These are phyloP conservation scores for Dendryphion nanum DNA, from an alignment of 2,329 filamentous ascomycete species.

Conservation along the genomic window DNA sequence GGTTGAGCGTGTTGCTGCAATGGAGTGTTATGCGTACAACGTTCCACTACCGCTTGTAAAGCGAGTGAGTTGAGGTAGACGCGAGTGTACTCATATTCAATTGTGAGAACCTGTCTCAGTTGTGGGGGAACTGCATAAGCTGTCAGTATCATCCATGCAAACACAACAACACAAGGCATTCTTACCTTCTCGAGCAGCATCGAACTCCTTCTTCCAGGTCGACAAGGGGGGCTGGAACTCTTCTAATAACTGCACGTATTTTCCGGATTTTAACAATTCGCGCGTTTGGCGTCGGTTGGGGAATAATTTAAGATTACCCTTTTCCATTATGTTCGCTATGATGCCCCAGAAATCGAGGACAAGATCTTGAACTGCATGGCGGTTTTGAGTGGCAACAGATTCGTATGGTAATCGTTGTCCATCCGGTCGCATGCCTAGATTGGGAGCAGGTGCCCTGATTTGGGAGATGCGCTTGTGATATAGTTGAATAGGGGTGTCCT, in stretches of 20 bases:
- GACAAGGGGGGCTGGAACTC: slow-evolving; percentile 76
- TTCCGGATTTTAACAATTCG: slow-evolving; percentile 80
- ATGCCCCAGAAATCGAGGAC: slow-evolving; percentile 86
- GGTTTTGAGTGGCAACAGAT: slow-evolving; percentile 35
- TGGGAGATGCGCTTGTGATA: slow-evolving; percentile 36
- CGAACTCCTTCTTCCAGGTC: slow-evolving; percentile 80
- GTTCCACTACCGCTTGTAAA: slow-evolving; percentile 90
- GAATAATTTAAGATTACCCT: slow-evolving; percentile 86
- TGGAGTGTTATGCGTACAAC: slow-evolving; percentile 74
- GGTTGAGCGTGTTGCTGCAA: slow-evolving; percentile 34
- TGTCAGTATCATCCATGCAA: slow-evolving; percentile 25
- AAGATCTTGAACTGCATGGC: slow-evolving; percentile 49
- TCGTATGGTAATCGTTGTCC: slow-evolving; percentile 36
- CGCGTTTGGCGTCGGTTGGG: slow-evolving; percentile 83
- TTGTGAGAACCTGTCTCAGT: slow-evolving; percentile 75
- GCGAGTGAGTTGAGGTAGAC: slow-evolving; percentile 94
- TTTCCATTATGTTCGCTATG: slow-evolving; percentile 88
- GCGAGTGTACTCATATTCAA: slow-evolving; percentile 93
- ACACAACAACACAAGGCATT: slow-evolving; percentile 3
- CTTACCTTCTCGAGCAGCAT: slow-evolving; percentile 60
- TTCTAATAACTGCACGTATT: slow-evolving; percentile 77
- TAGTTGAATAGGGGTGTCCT: slow-evolving; percentile 31
- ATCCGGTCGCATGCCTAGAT: slow-evolving; percentile 35
- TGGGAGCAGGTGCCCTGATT: slow-evolving; percentile 35
- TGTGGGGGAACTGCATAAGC: slow-evolving; percentile 50